phyloP scores from a whole-genome alignment of 768 basidiomycete genomes.

The Auriscalpium vulgare region DNA sequence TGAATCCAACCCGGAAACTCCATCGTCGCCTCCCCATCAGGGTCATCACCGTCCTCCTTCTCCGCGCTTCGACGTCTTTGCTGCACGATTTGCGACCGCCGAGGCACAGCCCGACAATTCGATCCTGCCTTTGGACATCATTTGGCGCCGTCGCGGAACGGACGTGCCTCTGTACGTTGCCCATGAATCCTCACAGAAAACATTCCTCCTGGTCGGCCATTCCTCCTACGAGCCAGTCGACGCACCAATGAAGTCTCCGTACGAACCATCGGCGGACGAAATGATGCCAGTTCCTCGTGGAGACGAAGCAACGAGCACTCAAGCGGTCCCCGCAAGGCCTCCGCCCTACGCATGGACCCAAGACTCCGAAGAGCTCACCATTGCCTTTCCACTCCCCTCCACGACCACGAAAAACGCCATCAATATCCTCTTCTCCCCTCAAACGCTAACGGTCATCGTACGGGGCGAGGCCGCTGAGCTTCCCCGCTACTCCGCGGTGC shows the following conservation, averaged over 20 bases:
- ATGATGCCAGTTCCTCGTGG: conserved; percentile 59
- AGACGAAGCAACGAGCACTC: conserved; percentile 42
- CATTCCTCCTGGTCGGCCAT: conserved; percentile 53
- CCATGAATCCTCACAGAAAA: conserved; percentile 36
- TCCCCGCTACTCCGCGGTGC: conserved; percentile 53
- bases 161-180: conserved; percentile 58
- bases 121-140: conserved; percentile 36
- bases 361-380: conserved; percentile 69
- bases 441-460: conserved; percentile 60
- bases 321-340: conserved; percentile 38
- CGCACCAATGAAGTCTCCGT: conserved; percentile 25
- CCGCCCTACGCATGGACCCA: conserved; percentile 94
- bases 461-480: conserved; percentile 29
- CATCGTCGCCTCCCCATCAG: not conserved
- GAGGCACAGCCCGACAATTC: conserved; percentile 26
- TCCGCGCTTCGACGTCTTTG: conserved; percentile 60
- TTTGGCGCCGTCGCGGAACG: conserved; percentile 65
- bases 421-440: conserved; percentile 55
- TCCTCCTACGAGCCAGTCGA: conserved; percentile 42
- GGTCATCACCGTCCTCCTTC: conserved; percentile 17
- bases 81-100: conserved; percentile 41
- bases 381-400: conserved; percentile 80
- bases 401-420: conserved; percentile 55
- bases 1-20: conserved; percentile 4
- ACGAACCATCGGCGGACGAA: conserved; percentile 60